phyloP scores from a whole-genome alignment of 202 grass and related monocot species.

The Panicum virgatum region DNA sequence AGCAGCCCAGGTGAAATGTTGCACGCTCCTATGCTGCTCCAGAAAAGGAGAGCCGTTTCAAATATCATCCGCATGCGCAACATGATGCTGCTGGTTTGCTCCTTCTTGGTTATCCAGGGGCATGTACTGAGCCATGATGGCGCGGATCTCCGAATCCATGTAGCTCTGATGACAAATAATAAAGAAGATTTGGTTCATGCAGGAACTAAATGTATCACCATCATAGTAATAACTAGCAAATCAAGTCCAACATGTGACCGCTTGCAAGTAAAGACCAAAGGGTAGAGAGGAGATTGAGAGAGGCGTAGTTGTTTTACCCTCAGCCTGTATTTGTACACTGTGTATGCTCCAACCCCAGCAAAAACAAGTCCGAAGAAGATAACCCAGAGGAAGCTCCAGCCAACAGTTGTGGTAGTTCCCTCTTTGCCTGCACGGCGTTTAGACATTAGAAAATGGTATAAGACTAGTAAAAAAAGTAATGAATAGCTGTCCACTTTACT shows the following conservation, averaged over 20 bases:
- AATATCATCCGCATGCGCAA: constrained; percentile 67
- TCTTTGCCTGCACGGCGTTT: constrained; percentile 55
- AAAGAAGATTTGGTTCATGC: constrained; percentile 20
- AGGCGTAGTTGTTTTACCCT: constrained; percentile 56
- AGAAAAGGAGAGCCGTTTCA: constrained; percentile 48
- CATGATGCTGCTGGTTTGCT: constrained; percentile 59
- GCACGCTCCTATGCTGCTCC: constrained; percentile 16
- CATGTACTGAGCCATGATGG: constrained; percentile 98
- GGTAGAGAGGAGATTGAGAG: constrained; percentile 9
- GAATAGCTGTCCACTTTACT: not conserved
- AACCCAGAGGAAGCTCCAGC: constrained; percentile 90
- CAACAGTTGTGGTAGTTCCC: constrained; percentile 50
- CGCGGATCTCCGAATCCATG: constrained; percentile 98
- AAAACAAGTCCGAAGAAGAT: constrained; percentile 80
- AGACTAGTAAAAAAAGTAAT: constrained; percentile 6
- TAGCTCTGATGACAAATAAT: constrained; percentile 65
- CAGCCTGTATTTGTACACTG: constrained; percentile 92
- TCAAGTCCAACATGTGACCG: not conserved
- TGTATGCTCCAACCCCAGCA: constrained; percentile 82
- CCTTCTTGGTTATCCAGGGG: constrained; percentile 82
- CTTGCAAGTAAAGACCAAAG: constrained; percentile 14
- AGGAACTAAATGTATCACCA: constrained; percentile 1
- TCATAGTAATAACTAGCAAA: not conserved
- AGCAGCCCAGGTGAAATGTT: constrained; percentile 11
- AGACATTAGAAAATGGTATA: constrained; percentile 25